phyloP scores from a whole-genome alignment of 148 eudicot species.

The Pouteria glomerata region DNA sequence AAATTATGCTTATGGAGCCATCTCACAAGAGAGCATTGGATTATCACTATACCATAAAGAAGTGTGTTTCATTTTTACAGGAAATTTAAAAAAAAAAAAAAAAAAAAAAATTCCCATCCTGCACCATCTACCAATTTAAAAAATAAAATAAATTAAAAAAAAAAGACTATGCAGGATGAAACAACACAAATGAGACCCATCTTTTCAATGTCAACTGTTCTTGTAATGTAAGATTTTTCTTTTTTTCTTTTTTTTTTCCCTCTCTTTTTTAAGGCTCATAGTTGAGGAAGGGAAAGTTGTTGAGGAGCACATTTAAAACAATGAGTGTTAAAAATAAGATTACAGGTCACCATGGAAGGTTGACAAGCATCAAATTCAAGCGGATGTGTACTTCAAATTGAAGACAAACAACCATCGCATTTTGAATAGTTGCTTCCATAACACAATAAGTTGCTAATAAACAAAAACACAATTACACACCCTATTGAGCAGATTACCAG shows the following conservation, averaged over 20 bases:
- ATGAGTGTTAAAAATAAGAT: too few species aligned
- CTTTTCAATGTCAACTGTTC: not conserved
- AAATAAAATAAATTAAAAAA: not conserved
- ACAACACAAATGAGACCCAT: not conserved
- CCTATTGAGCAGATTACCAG: not conserved
- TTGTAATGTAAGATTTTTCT: too few species aligned
- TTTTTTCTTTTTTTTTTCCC: too few species aligned
- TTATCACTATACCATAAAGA: not conserved
- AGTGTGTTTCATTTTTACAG: not conserved
- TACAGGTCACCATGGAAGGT: not conserved
- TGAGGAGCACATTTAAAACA: not conserved
- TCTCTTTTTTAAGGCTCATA: too few species aligned
- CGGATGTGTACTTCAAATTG: not conserved
- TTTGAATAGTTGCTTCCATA: conserved; percentile 2
- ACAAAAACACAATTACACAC: not conserved
- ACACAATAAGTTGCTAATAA: not conserved
- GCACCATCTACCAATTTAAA: not conserved
- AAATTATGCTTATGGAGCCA: too few species aligned
- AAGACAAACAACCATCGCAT: conserved; percentile 4
- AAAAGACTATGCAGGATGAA: not conserved
- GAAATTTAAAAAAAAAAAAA: not conserved
- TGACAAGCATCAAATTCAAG: not conserved
- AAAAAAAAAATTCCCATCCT: not conserved
- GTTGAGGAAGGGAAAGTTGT: too few species aligned
- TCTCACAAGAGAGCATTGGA: not conserved